Percentiles rank a stretch among this genome's conserved stretches.
These are phyloP conservation scores for Eimeria falciformis DNA, from an alignment of 169 alveolate species.

Conservation along the genomic window DNA sequence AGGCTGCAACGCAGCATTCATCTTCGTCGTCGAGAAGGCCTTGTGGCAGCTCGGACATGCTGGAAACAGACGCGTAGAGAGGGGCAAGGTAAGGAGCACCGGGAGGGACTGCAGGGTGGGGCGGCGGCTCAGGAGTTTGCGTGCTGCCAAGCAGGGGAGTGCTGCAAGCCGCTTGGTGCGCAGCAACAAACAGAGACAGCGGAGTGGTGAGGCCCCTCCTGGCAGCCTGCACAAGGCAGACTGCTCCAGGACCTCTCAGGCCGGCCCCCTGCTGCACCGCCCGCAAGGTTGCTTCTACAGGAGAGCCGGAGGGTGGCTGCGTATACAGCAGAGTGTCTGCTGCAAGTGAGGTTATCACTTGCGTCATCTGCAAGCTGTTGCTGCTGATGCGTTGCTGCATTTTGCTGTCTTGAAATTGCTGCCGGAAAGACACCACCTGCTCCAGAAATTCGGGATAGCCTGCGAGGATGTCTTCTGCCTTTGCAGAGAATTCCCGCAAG, in stretches of 20 bases:
- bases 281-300: slow-evolving; percentile 4
- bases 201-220: slow-evolving; percentile 14
- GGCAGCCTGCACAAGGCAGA: not conserved
- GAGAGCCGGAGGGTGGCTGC: not conserved
- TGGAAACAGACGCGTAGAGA: not conserved
- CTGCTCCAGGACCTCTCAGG: not conserved
- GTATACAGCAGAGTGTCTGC: slow-evolving; percentile 1
- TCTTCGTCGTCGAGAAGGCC: not conserved
- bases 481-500: not conserved
- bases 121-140: not conserved
- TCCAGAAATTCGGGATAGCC: slow-evolving; percentile 30
- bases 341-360: not conserved
- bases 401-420: slow-evolving; percentile 17
- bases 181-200: slow-evolving; percentile 6
- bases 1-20: not conserved
- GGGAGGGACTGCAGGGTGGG: not conserved
- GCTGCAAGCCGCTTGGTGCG: not conserved
- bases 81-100: not conserved
- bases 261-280: not conserved
- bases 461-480: slow-evolving; percentile 7
- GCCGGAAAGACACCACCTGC: slow-evolving; percentile 33
- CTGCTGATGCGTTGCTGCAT: not conserved
- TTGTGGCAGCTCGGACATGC: not conserved
- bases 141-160: not conserved
- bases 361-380: not conserved